A percentile compares a stretch with the other conserved stretches of the same genome.
Conservation (phyloP, 2,329 filamentous ascomycete genomes). For the Aspergillus ibericus region DNA sequence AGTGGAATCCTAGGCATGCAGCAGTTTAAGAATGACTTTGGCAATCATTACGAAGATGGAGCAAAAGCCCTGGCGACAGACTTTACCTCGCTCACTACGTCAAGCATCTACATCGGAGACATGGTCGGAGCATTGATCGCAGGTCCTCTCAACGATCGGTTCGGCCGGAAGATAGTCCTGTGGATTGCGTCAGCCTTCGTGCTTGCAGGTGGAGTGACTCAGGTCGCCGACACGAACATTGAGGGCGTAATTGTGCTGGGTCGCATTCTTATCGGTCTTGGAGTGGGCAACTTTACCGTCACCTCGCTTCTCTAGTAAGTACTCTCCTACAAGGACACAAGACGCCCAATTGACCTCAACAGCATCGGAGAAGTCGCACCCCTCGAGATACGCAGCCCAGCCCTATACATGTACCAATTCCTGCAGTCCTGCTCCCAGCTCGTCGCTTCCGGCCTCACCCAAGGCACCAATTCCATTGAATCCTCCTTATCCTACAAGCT, state of each 20-base stretch:
- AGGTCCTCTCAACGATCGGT: constrained; percentile 40
- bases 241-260: constrained; percentile 29
- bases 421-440: constrained; percentile 31
- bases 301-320: constrained; percentile 29
- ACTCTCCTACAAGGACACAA: not conserved
- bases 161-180: constrained; percentile 38
- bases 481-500: constrained; percentile 27
- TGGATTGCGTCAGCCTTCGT: constrained; percentile 36
- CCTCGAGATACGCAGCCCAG: constrained; percentile 25
- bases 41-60: constrained; percentile 20
- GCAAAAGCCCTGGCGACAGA: constrained; percentile 21
- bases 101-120: constrained; percentile 44
- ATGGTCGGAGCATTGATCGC: constrained; percentile 36
- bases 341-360: not conserved
- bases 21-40: constrained; percentile 27
- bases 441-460: constrained; percentile 29
- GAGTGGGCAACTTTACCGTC: constrained; percentile 34
- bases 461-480: constrained; percentile 28
- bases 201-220: constrained; percentile 30
- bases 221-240: constrained; percentile 22
- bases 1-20: constrained; percentile 31
- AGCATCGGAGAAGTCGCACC: constrained; percentile 34
- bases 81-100: constrained; percentile 37
- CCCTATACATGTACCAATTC: constrained; percentile 33
- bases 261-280: constrained; percentile 29